phyloP scores from a whole-genome alignment of 208 protist species.

The Crithidia sp. region DNA sequence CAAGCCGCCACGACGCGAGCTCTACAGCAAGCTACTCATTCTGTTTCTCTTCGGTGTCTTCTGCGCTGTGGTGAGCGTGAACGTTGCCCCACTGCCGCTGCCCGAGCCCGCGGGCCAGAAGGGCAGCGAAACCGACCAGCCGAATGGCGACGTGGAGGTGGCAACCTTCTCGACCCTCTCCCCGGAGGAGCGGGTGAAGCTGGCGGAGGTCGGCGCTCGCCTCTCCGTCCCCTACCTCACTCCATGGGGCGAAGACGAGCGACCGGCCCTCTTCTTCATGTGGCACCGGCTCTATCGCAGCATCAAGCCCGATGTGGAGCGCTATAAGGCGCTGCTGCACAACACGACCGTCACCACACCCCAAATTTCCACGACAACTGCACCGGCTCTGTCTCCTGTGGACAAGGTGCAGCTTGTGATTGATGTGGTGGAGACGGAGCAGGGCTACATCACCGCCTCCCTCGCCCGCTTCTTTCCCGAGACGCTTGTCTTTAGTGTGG shows the following conservation, averaged over 20 bases:
- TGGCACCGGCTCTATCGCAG: slow-evolving; percentile 47
- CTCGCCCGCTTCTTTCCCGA: slow-evolving; percentile 13
- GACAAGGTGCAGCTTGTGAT: slow-evolving; percentile 10
- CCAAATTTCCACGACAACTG: background rate
- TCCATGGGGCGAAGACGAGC: slow-evolving; percentile 34
- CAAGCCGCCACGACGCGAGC: slow-evolving; percentile 14
- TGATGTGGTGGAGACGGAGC: slow-evolving; percentile 20
- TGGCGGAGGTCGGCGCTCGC: slow-evolving; percentile 13
- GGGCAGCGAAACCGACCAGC: slow-evolving; percentile 31
- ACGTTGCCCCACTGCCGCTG: slow-evolving; percentile 30
- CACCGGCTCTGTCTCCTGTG: background rate
- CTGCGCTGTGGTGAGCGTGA: slow-evolving; percentile 7
- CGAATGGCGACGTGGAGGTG: slow-evolving; percentile 26
- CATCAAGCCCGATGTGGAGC: slow-evolving; percentile 25
- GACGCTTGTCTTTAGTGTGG: slow-evolving; percentile 22
- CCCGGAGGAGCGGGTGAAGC: slow-evolving; percentile 12
- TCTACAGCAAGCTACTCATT: slow-evolving; percentile 9
- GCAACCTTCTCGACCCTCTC: slow-evolving; percentile 13
- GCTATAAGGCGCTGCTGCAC: slow-evolving; percentile 1
- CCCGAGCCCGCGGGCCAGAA: slow-evolving; percentile 34
- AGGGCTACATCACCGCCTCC: slow-evolving; percentile 29
- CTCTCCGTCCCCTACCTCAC: slow-evolving; percentile 35
- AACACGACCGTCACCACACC: background rate
- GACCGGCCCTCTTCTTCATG: slow-evolving; percentile 28
- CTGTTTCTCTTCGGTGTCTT: slow-evolving; percentile 23